Percentiles rank a stretch among this genome's conserved stretches.
Conservation (phyloP, 1,284 basidiomycete genomes). For the Sporisorium graminicola region DNA sequence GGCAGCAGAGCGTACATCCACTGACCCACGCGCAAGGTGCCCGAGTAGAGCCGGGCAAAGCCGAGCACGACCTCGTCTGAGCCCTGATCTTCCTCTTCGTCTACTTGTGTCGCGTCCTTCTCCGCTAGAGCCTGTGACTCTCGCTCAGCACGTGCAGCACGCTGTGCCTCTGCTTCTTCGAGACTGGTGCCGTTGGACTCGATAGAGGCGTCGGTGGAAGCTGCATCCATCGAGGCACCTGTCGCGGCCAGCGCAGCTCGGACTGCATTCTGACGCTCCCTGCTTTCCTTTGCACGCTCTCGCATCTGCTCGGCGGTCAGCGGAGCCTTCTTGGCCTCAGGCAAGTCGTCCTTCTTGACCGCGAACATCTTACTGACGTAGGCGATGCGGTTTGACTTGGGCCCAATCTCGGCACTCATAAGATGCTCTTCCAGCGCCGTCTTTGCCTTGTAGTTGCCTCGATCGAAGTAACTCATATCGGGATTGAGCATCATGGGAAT, state of each 20-base stretch:
- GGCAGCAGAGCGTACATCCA: constrained; percentile 82
- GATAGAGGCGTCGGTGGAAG: constrained; percentile 42
- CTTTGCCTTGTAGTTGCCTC: constrained; percentile 50
- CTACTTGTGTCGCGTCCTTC: constrained; percentile 20
- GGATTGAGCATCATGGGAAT: constrained; percentile 95
- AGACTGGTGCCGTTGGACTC: constrained; percentile 46
- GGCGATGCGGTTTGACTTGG: constrained; percentile 69
- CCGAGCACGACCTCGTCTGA: constrained; percentile 73
- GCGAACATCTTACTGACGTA: constrained; percentile 99
- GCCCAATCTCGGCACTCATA: constrained; percentile 72
- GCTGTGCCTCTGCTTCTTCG: constrained; percentile 45
- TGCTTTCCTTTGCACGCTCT: constrained; percentile 73
- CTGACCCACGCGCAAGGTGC: constrained; percentile 79
- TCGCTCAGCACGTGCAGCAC: constrained; percentile 35
- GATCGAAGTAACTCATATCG: constrained; percentile 74
- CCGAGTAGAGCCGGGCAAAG: constrained; percentile 93
- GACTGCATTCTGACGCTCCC: constrained; percentile 52
- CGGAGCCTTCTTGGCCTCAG: constrained; percentile 74
- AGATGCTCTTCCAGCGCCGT: constrained; percentile 80
- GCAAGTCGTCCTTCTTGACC: constrained; percentile 82
- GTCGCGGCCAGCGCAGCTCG: constrained; percentile 67
- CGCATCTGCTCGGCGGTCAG: constrained; percentile 90
- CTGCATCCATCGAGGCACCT: constrained; percentile 45
- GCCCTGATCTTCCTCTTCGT: constrained; percentile 32
- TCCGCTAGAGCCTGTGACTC: constrained; percentile 37